Conservation (phyloP, 192 early-diverging fungal genomes). For the Coemansia sp. region DNA sequence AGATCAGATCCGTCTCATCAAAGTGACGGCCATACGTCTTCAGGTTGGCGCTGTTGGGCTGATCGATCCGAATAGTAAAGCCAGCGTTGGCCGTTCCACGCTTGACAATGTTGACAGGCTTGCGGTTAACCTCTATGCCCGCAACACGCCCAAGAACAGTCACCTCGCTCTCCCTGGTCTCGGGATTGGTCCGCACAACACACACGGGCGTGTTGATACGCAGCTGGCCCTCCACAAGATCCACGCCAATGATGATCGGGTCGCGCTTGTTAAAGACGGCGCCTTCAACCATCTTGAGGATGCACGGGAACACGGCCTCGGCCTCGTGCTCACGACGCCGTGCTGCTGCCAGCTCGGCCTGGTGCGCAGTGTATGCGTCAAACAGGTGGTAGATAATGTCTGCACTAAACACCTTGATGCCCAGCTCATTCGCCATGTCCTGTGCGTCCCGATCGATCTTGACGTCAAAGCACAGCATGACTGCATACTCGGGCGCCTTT, state of each 20-base stretch:
- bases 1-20: conserved; percentile 74
- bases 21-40: conserved; percentile 95
- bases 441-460: conserved; percentile 87
- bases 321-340: conserved; percentile 84
- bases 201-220: conserved; percentile 89
- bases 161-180: conserved; percentile 69
- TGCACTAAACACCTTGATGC: conserved; percentile 90
- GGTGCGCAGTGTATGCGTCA: conserved; percentile 86
- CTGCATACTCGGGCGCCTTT: conserved; percentile 78
- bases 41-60: conserved; percentile 74
- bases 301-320: conserved; percentile 94
- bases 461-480: conserved; percentile 88
- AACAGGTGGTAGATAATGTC: conserved; percentile 99
- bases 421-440: conserved; percentile 86
- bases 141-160: conserved; percentile 83
- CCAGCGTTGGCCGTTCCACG: conserved; percentile 79
- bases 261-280: conserved; percentile 93
- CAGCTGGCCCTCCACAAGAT: conserved; percentile 89
- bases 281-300: conserved; percentile 82
- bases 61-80: conserved; percentile 90
- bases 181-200: conserved; percentile 71
- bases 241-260: conserved; percentile 93
- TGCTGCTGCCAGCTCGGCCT: conserved; percentile 73
- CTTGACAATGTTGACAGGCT: conserved; percentile 75
- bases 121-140: conserved; percentile 91